Base-by-base conservation (phyloP, 176 grass and related monocot species). In the Paspalum notatum region DNA sequence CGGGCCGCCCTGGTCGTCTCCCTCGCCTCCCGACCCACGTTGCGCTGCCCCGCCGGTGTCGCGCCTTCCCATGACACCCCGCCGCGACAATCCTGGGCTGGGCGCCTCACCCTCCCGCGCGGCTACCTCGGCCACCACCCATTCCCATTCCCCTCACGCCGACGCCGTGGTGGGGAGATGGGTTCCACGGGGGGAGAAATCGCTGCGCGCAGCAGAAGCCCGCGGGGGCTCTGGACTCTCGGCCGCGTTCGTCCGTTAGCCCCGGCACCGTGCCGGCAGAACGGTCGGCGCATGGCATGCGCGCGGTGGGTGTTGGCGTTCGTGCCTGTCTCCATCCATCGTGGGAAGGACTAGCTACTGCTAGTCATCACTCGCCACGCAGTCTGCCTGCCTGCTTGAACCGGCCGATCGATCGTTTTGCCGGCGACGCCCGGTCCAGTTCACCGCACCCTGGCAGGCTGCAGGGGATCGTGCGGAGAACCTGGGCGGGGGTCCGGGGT, bases 21-120 rank as follows among this genome's bases (percentile, higher is more conserved):
- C 20, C n/a, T 1, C 46, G 44, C 13, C 16, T 4, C 32, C 44
- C 65, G 7, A 63, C 80, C 62, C 87, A 89, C 87, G 82, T 71
- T 56, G 47, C 69, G 59, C 59, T 88, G 86, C 86, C 85, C 45
- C 81, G 69, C 52, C 71, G 37, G 43, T 89, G 81, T 67, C 86
- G 44, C 41, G 74, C 66, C 59, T 10, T 65, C 66, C 80, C 60
- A 42, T 0, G 86, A 87, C 71, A 82, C 62, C 63, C 41, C 63
- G 51, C 62, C 80, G 67, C 75, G 56, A 25, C 75, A 46, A 72
- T 21, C 75, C 55, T 37, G 83, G 66, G 27, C 62, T n/a, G n/a
- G 32, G 32, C 32, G 48, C 32, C 18, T n/a, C 27, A 59, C 9
- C 12, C 24, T n/a, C 22, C 26, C 57, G 13, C 56, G 22, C 55